phyloP scores from a whole-genome alignment of 768 basidiomycete species.

The Leccinum variicolor region DNA sequence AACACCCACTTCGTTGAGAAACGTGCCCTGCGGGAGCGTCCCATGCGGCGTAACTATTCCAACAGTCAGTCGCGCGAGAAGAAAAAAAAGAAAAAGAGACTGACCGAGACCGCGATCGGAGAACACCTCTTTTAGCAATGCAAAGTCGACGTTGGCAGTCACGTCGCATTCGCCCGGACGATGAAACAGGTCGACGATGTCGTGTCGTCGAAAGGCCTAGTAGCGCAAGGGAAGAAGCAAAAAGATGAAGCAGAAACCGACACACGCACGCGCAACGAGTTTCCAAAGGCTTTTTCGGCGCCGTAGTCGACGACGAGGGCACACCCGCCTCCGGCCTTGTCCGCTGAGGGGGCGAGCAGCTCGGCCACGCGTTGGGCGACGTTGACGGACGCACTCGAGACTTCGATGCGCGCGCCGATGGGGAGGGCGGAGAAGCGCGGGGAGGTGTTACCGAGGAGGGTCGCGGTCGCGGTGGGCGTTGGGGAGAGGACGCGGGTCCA shows the following conservation, averaged over 20 bases:
- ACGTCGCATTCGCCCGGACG: constrained; percentile 86
- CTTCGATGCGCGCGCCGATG: constrained; percentile 72
- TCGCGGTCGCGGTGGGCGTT: constrained; percentile 49
- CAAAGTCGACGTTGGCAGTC: constrained; percentile 97
- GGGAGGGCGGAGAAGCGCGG: constrained; percentile 67
- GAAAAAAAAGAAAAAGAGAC: not conserved
- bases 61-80: constrained; percentile 4
- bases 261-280: constrained; percentile 75
- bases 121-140: constrained; percentile 78
- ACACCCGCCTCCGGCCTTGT: constrained; percentile 38
- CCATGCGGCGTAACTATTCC: constrained; percentile 49
- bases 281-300: constrained; percentile 58
- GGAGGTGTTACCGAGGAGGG: constrained; percentile 61
- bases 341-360: constrained; percentile 38
- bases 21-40: constrained; percentile 70
- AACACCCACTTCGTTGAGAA: constrained; percentile 79
- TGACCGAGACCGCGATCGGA: constrained; percentile 52
- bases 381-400: constrained; percentile 68
- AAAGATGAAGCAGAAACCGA: not conserved
- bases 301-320: constrained; percentile 93
- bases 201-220: constrained; percentile 88
- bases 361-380: constrained; percentile 67
- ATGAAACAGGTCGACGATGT: constrained; percentile 80
- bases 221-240: not conserved
- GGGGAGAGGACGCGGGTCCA: constrained; percentile 69